These are phyloP conservation scores for Fusarium sp. DNA, from an alignment of 2,329 filamentous ascomycete genomes.

Conservation along the genomic window DNA sequence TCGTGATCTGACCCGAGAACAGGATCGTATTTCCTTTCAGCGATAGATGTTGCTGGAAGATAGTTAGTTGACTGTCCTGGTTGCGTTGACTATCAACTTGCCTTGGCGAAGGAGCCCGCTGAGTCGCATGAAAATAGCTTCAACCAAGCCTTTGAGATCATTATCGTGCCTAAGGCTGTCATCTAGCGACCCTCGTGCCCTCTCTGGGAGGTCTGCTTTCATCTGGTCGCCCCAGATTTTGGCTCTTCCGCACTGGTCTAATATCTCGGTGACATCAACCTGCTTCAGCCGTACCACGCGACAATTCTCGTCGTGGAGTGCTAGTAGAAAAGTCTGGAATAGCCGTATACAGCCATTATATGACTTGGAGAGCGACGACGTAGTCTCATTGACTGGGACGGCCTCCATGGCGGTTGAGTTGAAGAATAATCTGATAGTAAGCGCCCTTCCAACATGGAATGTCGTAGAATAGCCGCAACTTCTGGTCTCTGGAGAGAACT, in stretches of 20 bases:
- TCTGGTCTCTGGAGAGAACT: neutral
- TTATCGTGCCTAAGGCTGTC: neutral
- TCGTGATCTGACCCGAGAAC: neutral
- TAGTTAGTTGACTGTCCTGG: neutral
- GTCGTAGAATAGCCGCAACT: neutral
- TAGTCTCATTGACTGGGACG: fast-evolving
- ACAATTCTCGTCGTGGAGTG: neutral
- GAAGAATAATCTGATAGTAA: neutral
- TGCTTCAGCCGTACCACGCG: neutral
- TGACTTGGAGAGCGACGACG: neutral
- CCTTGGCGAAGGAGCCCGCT: neutral
- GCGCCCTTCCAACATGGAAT: neutral
- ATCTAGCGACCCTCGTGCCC: neutral
- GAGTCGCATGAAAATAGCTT: neutral
- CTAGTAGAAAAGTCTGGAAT: neutral
- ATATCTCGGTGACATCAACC: neutral
- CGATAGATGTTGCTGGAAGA: neutral
- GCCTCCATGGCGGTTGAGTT: neutral
- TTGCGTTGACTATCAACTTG: neutral
- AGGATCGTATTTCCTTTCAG: neutral
- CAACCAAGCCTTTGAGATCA: neutral
- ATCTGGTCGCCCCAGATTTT: neutral
- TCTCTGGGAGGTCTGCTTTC: neutral
- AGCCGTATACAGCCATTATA: neutral
- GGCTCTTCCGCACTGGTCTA: neutral